Percentiles rank a stretch among this genome's conserved stretches.
These are phyloP conservation scores for Parasitella parasitica DNA, from an alignment of 371 early-diverging fungal genomes.

Conservation along the genomic window DNA sequence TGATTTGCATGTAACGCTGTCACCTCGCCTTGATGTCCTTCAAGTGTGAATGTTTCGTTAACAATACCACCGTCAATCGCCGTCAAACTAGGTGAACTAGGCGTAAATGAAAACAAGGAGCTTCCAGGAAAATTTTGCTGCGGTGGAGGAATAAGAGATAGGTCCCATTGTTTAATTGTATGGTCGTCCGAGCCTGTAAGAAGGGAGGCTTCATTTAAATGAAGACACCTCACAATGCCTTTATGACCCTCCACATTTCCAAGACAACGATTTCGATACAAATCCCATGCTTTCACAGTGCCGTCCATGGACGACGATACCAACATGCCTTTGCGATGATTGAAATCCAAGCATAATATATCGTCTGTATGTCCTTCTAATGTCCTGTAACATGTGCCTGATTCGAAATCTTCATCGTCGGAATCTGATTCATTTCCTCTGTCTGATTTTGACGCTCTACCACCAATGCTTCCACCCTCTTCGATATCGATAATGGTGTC, in stretches of 20 bases:
- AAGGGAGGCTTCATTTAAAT: constrained; percentile 61
- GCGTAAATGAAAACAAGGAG: constrained; percentile 21
- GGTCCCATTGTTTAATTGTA: constrained; percentile 84
- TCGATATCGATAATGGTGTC: constrained; percentile 41
- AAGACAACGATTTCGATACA: constrained; percentile 55
- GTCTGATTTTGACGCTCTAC: constrained; percentile 1
- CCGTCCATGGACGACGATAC: constrained; percentile 80
- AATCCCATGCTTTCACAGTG: constrained; percentile 76
- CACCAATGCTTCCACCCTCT: constrained; percentile 15
- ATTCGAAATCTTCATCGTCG: constrained; percentile 32
- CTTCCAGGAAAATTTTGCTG: constrained; percentile 21
- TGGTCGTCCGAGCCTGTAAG: constrained; percentile 82
- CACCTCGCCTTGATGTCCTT: constrained; percentile 56
- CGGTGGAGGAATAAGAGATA: constrained; percentile 51
- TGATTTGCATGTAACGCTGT: constrained; percentile 54
- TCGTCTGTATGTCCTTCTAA: constrained; percentile 74
- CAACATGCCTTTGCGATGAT: constrained; percentile 62
- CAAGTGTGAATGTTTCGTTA: constrained; percentile 40
- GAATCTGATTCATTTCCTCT: constrained; percentile 5
- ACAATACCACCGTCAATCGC: constrained; percentile 28
- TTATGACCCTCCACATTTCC: constrained; percentile 63
- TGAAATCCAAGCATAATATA: constrained; percentile 70
- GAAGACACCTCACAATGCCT: constrained; percentile 68
- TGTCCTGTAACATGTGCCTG: constrained; percentile 54
- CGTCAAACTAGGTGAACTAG: constrained; percentile 34